Conservation (phyloP, 2,329 filamentous ascomycete genomes). For the Phaeosphaeria sp. region DNA sequence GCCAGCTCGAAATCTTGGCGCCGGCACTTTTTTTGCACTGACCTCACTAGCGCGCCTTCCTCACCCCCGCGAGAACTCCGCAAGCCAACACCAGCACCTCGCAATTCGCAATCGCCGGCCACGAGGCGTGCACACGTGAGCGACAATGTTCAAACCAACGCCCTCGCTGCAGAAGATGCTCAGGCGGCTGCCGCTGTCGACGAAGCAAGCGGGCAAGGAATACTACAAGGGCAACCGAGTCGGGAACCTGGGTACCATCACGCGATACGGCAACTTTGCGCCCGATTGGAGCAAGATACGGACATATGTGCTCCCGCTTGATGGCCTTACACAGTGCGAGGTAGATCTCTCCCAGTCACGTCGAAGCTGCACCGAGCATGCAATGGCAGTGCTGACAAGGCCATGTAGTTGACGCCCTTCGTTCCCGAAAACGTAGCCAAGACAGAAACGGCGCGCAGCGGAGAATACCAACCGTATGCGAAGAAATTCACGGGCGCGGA, state of each 20-base stretch:
- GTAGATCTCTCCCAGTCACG: conserved; percentile 13
- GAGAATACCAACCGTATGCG: conserved; percentile 24
- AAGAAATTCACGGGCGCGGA: conserved; percentile 39
- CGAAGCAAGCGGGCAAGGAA: conserved; percentile 90
- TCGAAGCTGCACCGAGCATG: not conserved
- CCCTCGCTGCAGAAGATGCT: conserved; percentile 70
- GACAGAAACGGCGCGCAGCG: conserved; percentile 16
- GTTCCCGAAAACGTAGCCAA: conserved; percentile 67
- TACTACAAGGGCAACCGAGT: conserved; percentile 97
- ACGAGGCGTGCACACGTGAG: conserved; percentile 1
- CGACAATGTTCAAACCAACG: conserved; percentile 69
- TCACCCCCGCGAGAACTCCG: conserved; percentile 26
- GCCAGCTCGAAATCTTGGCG: conserved; percentile 33
- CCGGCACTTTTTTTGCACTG: conserved; percentile 19
- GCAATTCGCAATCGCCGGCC: not conserved
- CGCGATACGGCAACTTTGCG: conserved; percentile 80
- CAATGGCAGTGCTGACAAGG: not conserved
- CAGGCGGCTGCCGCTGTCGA: conserved; percentile 81
- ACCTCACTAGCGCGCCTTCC: not conserved
- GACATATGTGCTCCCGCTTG: conserved; percentile 81
- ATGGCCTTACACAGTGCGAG: conserved; percentile 59
- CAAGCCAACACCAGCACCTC: conserved; percentile 3
- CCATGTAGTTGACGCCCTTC: conserved; percentile 75
- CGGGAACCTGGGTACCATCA: conserved; percentile 85
- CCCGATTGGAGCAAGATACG: conserved; percentile 89